Conservation (phyloP, 345 rosid genomes). For the Sapria himalayana region DNA sequence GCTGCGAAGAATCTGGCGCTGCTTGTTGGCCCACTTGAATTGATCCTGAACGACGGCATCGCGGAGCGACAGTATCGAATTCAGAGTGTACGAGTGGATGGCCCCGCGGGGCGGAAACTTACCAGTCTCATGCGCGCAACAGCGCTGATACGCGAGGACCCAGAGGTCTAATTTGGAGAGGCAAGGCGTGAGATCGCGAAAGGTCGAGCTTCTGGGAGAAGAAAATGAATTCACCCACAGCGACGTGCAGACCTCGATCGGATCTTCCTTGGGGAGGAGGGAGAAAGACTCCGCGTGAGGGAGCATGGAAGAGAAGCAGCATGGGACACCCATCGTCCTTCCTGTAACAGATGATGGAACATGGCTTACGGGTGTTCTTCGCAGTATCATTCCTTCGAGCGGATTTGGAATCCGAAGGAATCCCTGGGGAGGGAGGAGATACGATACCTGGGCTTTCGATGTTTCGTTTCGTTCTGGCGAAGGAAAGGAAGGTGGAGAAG, state of each 20-base stretch:
- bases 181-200: conserved; percentile 65
- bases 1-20: conserved; percentile 37
- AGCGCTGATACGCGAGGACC: conserved; percentile 82
- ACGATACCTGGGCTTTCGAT: no score
- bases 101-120: conserved; percentile 84
- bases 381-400: conserved; percentile 12
- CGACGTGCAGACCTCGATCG: conserved; percentile 50
- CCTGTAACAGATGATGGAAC: conserved; percentile 12
- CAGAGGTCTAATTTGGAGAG: conserved; percentile 80
- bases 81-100: conserved; percentile 38
- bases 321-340: conserved; percentile 4
- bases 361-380: conserved; percentile 48
- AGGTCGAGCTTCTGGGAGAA: conserved; percentile 25
- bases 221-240: conserved; percentile 93
- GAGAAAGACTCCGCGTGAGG: conserved; percentile 23
- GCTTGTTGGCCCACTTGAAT: conserved; percentile 68
- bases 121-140: conserved; percentile 57
- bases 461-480: no score
- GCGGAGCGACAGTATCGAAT: conserved; percentile 55
- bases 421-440: no score
- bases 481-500: no score
- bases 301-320: conserved; percentile 15
- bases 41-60: conserved; percentile 28
- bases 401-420: no score
- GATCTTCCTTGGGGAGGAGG: conserved; percentile 69